Evolutionary conservation across 2,329 filamentous ascomycete genomes (phyloP).

Genomic region (Aphanoascus verrucosus): DNA sequence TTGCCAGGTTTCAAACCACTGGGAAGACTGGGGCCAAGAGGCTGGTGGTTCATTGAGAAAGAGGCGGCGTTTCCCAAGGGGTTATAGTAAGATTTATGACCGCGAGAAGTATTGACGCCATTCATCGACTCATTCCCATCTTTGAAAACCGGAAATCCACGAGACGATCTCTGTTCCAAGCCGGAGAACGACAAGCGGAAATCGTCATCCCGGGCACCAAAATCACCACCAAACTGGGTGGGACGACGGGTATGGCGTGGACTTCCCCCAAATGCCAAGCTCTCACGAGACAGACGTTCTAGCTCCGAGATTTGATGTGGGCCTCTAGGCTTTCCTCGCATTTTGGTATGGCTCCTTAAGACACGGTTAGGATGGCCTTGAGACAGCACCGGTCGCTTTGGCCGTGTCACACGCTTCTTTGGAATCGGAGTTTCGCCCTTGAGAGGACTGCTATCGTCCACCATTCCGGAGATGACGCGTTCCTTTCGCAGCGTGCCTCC

Average conservation of each 20-base stretch:
- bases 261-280: constrained; percentile 19
- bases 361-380: constrained; percentile 27
- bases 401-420: constrained; percentile 25
- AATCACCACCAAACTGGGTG: constrained; percentile 17
- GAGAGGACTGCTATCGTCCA: constrained; percentile 38
- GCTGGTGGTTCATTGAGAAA: constrained; percentile 19
- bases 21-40: neutral
- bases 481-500: constrained; percentile 34
- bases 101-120: neutral
- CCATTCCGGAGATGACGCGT: constrained; percentile 39
- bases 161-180: constrained; percentile 23
- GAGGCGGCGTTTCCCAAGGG: constrained; percentile 13
- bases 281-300: constrained; percentile 15
- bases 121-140: constrained; percentile 20
- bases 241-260: constrained; percentile 17
- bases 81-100: constrained; percentile 7
- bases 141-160: constrained; percentile 30
- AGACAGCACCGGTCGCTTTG: constrained; percentile 22
- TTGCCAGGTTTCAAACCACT: constrained; percentile 7
- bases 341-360: constrained; percentile 22
- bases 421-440: constrained; percentile 37
- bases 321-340: constrained; percentile 18
- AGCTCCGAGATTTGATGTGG: constrained; percentile 11
- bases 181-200: constrained; percentile 25
- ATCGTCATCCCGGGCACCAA: constrained; percentile 25